A percentile compares a stretch with the other conserved stretches of the same genome.
These are phyloP conservation scores for Pyrenochaeta sp. DNA, from an alignment of 2,329 filamentous ascomycete genomes.

Conservation along the genomic window DNA sequence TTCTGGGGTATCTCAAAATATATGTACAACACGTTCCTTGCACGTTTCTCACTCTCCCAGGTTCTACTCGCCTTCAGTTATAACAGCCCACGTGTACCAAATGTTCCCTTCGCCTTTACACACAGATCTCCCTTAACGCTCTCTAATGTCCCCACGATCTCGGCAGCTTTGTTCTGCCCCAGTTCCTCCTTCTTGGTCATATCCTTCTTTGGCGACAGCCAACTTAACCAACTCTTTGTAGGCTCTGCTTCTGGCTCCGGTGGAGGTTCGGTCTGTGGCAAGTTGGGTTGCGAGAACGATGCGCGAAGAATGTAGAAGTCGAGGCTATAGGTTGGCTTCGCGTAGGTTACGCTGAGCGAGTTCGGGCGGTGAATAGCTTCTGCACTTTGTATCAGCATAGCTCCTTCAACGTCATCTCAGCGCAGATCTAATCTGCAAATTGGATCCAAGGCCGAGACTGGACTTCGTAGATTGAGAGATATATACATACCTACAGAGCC, in stretches of 20 bases:
- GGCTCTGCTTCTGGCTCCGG: conserved; percentile 33
- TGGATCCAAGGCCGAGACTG: background rate
- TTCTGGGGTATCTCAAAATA: background rate
- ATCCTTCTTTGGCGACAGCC: conserved; percentile 47
- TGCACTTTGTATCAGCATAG: conserved; percentile 10
- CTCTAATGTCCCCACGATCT: conserved; percentile 64
- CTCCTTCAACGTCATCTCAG: background rate
- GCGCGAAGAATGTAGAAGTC: conserved; percentile 71
- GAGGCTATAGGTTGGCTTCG: conserved; percentile 66
- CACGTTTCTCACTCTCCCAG: too few relatives aligned
- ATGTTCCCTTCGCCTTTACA: conserved; percentile 62
- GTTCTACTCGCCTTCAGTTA: background rate
- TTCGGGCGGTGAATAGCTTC: conserved; percentile 43
- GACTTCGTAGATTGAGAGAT: background rate
- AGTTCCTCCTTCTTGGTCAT: conserved; percentile 54
- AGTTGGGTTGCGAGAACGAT: conserved; percentile 46
- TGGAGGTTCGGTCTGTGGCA: conserved; percentile 34
- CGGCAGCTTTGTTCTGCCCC: conserved; percentile 42
- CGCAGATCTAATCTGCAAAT: background rate
- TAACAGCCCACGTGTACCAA: conserved; percentile 13
- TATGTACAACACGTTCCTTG: background rate
- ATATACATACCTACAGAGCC: conserved; percentile 35
- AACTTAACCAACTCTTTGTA: conserved; percentile 39
- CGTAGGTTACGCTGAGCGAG: conserved; percentile 65
- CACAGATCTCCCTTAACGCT: conserved; percentile 63